Evolutionary conservation across 352 stramenopile species (phyloP), one percentile per base, ranked within the genome.

Genomic region (Phytopythium kandeliae): DNA sequence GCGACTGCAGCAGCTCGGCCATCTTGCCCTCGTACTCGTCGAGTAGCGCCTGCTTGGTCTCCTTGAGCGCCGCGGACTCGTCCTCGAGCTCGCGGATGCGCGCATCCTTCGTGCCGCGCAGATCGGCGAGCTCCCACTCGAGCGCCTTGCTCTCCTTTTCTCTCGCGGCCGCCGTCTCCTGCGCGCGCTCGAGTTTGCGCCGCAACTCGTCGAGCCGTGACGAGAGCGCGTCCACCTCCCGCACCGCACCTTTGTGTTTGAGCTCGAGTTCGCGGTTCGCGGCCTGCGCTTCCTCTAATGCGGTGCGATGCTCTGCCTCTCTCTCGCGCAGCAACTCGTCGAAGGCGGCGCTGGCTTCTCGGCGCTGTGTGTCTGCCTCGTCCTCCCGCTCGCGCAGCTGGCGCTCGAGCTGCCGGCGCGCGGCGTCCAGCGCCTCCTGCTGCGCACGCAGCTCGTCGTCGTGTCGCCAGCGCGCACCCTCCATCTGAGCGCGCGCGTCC

Each of bases 1-100:
- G 60, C 42, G 74, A 88, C 55, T 90, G 76, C 48, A 92, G 40
- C 15, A 92, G 48, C 54, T 95, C 85, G 9, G 78, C 79, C 78
- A 93, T 92, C 54, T 93, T 93, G 12, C 52, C 65, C 55, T 95
- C 85, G 53, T 93, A 91, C 60, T 95, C 82, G 53, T 92, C 82
- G 43, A 93, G 51, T 21, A 95, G 55, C 26, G 73, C 63, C 42
- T 93, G 82, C 51, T 93, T 93, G 1, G 86, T 63, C 7, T 89
- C 67, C 42, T 88, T 72, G 5, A 93, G 42, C 36, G 72, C 71
- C 0, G 51, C 42, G 19, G 78, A 65, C 43, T 89, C 75, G 15
- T 47, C 46, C 48, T 93, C 83, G 1, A 95, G 51, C n/a, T 88
- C 73, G 0, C 46, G 38, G 30, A 95, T 78, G 55, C 78, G 76